Base-by-base conservation (phyloP, 768 basidiomycete genomes). In the Cubamyces lactineus region DNA sequence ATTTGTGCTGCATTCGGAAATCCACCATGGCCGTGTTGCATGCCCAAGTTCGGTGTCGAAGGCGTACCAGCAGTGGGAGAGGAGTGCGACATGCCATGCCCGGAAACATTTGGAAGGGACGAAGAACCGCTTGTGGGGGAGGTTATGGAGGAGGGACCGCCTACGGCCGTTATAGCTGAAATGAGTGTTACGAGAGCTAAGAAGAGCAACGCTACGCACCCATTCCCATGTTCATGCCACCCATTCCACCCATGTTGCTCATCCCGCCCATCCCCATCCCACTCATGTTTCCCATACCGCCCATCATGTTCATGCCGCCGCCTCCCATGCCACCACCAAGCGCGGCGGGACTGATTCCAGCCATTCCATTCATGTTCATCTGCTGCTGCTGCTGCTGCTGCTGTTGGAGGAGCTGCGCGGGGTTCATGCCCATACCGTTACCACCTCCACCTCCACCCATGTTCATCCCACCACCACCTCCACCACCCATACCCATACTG, bases 331-430 rank as follows among this genome's bases (percentile, higher is more conserved):
- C 53, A 23, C 67, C 59, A 45, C 67, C 59, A 45, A 70, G 60
- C 43, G 66, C 61, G 7, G 67, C 67, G 6, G 69, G 67, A 49
- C 67, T 70, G 39, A 70, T 68, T 0, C 66, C 62, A 8, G 60
- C 57, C 64, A 63, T 61, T 16, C 65, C 67, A 34, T 62, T 59
- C 65, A 61, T 51, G n/a, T 69, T 67, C 57, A 74, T 71, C 56
- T 57, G 56, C 17, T 59, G 59, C 45, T 63, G 56, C 59, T 67
- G 54, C 42, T 56, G 57, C 28, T 28, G 28, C 28, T n/a, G n/a
- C 26, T 57, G 51, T 19, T 54, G 47, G 47, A 49, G 28, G 30
- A 60, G 30, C 65, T 55, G 47, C 46, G 46, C 26, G 17, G 59
- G 62, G 56, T 57, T 62, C 61, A 69, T 63, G 48, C 62, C 57